These are phyloP conservation scores for Purshia tridentata DNA, from an alignment of 306 rosid genomes.

Conservation along the genomic window DNA sequence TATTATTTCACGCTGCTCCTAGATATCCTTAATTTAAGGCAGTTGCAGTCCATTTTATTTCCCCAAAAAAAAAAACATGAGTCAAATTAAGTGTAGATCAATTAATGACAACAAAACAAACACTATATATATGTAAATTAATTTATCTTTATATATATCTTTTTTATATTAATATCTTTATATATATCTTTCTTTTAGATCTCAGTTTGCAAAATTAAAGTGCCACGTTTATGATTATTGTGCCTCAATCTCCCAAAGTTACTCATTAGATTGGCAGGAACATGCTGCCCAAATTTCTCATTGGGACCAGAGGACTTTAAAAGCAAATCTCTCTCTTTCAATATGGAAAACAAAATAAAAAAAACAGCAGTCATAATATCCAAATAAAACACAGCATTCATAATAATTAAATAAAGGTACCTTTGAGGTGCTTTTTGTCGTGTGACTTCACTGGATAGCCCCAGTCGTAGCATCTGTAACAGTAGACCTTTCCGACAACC, in stretches of 20 bases:
- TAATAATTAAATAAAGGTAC: conserved; percentile 33
- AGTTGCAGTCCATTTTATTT: background rate
- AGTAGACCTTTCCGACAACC: conserved; percentile 91
- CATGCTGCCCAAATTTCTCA: background rate
- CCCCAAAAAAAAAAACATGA: background rate
- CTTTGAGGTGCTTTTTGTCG: conserved; percentile 80
- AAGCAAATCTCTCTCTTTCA: conserved; percentile 3
- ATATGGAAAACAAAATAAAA: background rate
- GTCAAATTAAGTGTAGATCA: background rate
- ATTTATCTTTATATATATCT: background rate
- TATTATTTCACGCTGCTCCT: background rate
- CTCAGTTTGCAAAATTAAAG: background rate
- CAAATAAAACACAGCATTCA: background rate
- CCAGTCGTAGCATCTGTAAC: conserved; percentile 79
- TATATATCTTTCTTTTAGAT: background rate
- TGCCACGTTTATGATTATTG: background rate
- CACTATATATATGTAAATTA: background rate
- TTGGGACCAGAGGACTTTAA: background rate
- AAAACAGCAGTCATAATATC: background rate
- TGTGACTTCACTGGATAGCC: conserved; percentile 74
- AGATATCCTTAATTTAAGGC: too few species aligned
- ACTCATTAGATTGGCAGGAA: background rate
- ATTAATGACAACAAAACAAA: background rate
- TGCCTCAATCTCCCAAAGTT: background rate
- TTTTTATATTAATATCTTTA: background rate